phyloP scores from a whole-genome alignment of 2,329 filamentous ascomycete species.

The Myriosclerotinia scirpicola region DNA sequence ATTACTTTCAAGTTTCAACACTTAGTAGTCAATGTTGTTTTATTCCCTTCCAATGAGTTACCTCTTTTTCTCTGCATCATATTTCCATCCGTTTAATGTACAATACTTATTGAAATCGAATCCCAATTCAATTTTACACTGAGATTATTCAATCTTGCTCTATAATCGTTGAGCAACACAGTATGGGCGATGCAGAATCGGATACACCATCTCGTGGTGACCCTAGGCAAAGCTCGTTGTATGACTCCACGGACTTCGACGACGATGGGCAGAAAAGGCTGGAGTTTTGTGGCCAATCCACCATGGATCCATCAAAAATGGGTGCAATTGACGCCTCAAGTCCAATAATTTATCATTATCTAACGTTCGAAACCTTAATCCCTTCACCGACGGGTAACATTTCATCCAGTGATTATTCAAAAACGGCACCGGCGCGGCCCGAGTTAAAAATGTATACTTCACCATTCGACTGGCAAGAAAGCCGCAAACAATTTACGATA shows the following conservation, averaged over 20 bases:
- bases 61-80: not conserved
- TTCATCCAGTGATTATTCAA: conserved; percentile 19
- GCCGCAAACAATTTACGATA: conserved; percentile 69
- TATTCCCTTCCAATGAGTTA: not conserved
- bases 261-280: conserved; percentile 22
- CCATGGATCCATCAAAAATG: conserved; percentile 7
- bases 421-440: conserved; percentile 54
- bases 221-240: conserved; percentile 24
- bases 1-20: not conserved
- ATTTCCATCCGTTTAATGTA: not conserved
- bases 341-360: conserved; percentile 39
- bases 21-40: not conserved
- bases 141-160: not conserved
- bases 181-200: conserved; percentile 30
- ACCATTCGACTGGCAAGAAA: conserved; percentile 71
- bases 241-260: conserved; percentile 21
- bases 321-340: conserved; percentile 20
- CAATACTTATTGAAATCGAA: not conserved
- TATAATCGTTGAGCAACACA: not conserved
- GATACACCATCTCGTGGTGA: conserved; percentile 28
- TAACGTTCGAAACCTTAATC: conserved; percentile 38
- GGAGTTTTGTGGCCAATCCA: not conserved
- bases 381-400: conserved; percentile 31
- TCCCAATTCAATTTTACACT: not conserved
- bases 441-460: conserved; percentile 66